Evolutionary conservation across 768 basidiomycete species (phyloP), one percentile per base, ranked within the genome.

Genomic region (Leccinum broughii): DNA sequence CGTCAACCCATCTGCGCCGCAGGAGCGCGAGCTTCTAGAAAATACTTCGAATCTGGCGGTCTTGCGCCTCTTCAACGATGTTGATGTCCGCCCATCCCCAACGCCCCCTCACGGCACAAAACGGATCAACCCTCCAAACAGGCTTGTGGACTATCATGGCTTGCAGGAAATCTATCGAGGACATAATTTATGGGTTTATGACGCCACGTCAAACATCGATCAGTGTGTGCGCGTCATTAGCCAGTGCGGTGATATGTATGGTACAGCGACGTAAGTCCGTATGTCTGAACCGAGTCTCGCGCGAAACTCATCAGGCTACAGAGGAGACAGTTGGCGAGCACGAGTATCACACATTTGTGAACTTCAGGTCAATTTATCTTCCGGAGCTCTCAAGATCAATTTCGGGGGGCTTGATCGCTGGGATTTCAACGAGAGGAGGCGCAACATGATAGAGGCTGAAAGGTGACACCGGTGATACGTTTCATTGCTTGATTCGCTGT

Each of bases 301-400:
- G 30, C 24, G 15, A 54, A 46, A 52, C 55, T 59, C 35, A 68
- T 62, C 39, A 46, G 32, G 30, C 34, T 9, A 28, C 70, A 93
- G 91, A 37, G 91, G 84, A 22, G 91, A 93, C 67, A 93, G 89
- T 65, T 93, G 90, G 90, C 83, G 91, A 20, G 87, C 87, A 11
- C 79, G 85, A 51, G 87, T 80, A 2, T 77, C 85, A 24, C 88
- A 89, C 67, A 82, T 92, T 6, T 83, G 81, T 61, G 90, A 92
- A 71, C 77, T 92, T 39, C 90, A 91, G 66, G 83, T 87, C 66
- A 87, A 82, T 64, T 78, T 91, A 71, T 77, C 80, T 4, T 77
- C 77, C 20, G 81, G 81, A 17, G 81, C 80, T 8, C 81, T 92
- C 80, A 84, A 78, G 59, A 86, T 93, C 34, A 83, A 87, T 68